Evolutionary conservation across 345 rosid genomes (phyloP), one percentile per base, ranked within the genome.

Genomic region (Gossypium bickii): DNA sequence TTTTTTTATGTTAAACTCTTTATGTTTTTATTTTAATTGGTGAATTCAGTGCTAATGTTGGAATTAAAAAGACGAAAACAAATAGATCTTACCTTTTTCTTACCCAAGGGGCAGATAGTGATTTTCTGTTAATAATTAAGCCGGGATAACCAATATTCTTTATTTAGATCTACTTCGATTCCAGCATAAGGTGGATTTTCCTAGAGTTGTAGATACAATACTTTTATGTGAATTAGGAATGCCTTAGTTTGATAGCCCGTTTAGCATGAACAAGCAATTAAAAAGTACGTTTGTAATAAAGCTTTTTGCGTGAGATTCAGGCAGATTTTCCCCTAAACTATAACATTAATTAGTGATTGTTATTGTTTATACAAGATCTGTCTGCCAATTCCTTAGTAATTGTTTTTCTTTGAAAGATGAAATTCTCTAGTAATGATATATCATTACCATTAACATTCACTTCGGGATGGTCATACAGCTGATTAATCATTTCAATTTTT

Each of bases 1-100:
- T 61, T 27, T 2, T 34, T 53, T 45, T 10, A 8, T 57, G 34
- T 47, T 73, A n/a, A 29, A 73, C 27, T 17, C 47, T 6, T 61
- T 45, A 24, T 73, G 25, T 61, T 47, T 73, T 60, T 69, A 12
- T n/a, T 62, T 60, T 9, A 60, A 73, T 73, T 73, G 53, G 15
- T n/a, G 25, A 72, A 25, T 58, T 53, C 13, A 22, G 65, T 6
- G 4, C 10, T 44, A 24, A 22, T 72, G 41, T 58, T 58, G 66
- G 38, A 57, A 58, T 22, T 58, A 8, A 13, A 44, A 72, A 15
- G 44, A 55, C 44, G 18, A 22, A 24, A 49, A 11, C 48, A 12
- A 61, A 16, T 16, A 48, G 60, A 73, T 73, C 75, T 22, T 72
- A 58, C 18, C 15, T 8, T 9, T 57, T 58, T 20, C 38, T 41